A percentile compares a stretch with the other conserved stretches of the same genome.
Conservation (phyloP, 2,329 filamentous ascomycete genomes). For the Diaporthe aspalathi region DNA sequence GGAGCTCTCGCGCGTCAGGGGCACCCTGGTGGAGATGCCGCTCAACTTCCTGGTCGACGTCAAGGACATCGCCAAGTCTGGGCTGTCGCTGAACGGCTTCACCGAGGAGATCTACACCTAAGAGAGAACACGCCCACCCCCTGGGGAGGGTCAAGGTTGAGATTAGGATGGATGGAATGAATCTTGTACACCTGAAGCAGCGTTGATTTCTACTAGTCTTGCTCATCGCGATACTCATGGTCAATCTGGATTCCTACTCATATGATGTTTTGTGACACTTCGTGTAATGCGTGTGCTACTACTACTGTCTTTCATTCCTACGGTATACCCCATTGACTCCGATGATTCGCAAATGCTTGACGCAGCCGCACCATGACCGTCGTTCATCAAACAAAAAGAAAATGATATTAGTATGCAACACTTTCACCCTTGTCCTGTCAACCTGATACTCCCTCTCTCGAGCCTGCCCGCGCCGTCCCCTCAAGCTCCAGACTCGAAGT, state of each 20-base stretch:
- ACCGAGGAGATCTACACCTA: constrained; percentile 80
- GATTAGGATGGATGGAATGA: background rate
- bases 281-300: background rate
- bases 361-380: background rate
- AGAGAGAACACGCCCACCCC: background rate
- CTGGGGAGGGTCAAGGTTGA: background rate
- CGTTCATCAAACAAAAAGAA: constrained; percentile 17
- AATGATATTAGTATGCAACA: constrained; percentile 39
- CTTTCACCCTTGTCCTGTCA: constrained; percentile 13
- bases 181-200: constrained; percentile 23
- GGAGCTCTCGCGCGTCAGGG: constrained; percentile 73
- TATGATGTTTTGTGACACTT: background rate
- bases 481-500: background rate
- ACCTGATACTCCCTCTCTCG: constrained; percentile 16
- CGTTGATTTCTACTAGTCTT: constrained; percentile 33
- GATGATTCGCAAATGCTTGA: constrained; percentile 25
- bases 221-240: constrained; percentile 10
- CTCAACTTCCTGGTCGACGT: constrained; percentile 84
- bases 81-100: constrained; percentile 76
- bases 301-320: background rate
- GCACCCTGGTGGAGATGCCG: constrained; percentile 89
- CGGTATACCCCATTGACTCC: constrained; percentile 1
- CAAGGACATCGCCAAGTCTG: constrained; percentile 87
- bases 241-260: constrained; percentile 12
- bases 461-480: background rate